Percentiles rank a stretch among this genome's conserved stretches.
Evolutionary conservation across 2,329 filamentous ascomycete genomes (phyloP).

Genomic region (Fusarium xylarioides): DNA sequence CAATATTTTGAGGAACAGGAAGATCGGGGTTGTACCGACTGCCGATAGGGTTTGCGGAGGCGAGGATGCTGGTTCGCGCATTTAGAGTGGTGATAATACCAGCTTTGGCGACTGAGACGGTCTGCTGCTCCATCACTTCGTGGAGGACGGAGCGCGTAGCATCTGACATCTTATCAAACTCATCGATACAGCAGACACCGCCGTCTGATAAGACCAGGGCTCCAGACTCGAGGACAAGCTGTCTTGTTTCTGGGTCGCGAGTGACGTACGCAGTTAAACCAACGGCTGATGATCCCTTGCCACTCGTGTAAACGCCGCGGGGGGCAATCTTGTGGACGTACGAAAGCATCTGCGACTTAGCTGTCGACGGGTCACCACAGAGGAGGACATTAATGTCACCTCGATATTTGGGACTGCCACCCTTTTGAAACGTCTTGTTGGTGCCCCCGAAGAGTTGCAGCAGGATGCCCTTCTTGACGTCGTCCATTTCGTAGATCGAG

Average conservation of each 20-base stretch:
- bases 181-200: slow-evolving; percentile 85
- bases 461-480: slow-evolving; percentile 98
- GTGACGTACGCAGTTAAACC: slow-evolving; percentile 85
- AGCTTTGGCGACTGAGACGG: slow-evolving; percentile 85
- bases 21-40: slow-evolving; percentile 97
- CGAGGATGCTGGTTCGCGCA: slow-evolving; percentile 92
- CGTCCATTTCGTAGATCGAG: slow-evolving; percentile 97
- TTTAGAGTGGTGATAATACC: slow-evolving; percentile 98
- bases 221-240: slow-evolving; percentile 82
- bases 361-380: slow-evolving; percentile 95
- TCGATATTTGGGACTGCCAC: slow-evolving; percentile 92
- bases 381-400: slow-evolving; percentile 97
- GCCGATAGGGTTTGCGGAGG: slow-evolving; percentile 96
- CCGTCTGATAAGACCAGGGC: slow-evolving; percentile 82
- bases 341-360: slow-evolving; percentile 92
- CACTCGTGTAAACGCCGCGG: slow-evolving; percentile 82
- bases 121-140: slow-evolving; percentile 91
- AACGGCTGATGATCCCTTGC: slow-evolving; percentile 82
- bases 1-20: slow-evolving; percentile 97
- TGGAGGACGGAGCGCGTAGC: slow-evolving; percentile 81
- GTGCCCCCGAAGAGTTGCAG: slow-evolving; percentile 97
- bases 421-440: slow-evolving; percentile 97
- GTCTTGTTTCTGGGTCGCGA: slow-evolving; percentile 80
- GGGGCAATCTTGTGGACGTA: slow-evolving; percentile 99
- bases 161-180: slow-evolving; percentile 89